phyloP scores from a whole-genome alignment of 495 filamentous ascomycete species.

The Jackrogersella minutella region DNA sequence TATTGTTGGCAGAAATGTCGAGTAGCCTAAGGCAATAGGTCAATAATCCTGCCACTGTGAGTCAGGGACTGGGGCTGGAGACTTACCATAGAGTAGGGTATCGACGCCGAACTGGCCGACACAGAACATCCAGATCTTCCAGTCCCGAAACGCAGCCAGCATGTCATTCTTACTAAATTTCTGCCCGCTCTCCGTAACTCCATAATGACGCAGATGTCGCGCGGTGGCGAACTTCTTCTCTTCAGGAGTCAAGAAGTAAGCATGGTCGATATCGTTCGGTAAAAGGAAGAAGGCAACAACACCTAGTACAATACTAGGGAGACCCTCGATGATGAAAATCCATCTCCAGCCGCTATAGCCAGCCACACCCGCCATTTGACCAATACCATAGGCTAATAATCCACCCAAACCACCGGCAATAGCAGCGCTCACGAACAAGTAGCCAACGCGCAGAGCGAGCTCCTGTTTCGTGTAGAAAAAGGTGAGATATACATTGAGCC shows the following conservation, averaged over 20 bases:
- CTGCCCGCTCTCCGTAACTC: constrained; percentile 66
- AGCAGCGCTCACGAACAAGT: constrained; percentile 79
- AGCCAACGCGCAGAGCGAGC: constrained; percentile 75
- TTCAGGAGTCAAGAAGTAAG: constrained; percentile 66
- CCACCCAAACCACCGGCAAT: constrained; percentile 80
- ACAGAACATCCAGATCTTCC: constrained; percentile 72
- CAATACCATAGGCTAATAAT: constrained; percentile 76
- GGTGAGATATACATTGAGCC: constrained; percentile 72
- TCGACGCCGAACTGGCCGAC: constrained; percentile 72
- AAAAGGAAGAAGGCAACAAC: constrained; percentile 67
- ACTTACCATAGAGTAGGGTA: constrained; percentile 73
- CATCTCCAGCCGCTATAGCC: constrained; percentile 70
- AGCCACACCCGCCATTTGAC: constrained; percentile 70
- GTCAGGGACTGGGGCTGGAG: background rate
- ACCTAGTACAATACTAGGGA: constrained; percentile 72
- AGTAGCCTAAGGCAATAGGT: constrained; percentile 58
- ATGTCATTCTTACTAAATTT: constrained; percentile 64
- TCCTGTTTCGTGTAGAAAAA: constrained; percentile 80
- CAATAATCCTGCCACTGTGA: background rate
- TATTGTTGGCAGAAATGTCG: constrained; percentile 80
- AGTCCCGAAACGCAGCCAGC: constrained; percentile 62
- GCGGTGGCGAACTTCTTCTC: constrained; percentile 62
- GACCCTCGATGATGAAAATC: constrained; percentile 77
- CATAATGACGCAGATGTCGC: constrained; percentile 59
- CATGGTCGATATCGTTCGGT: constrained; percentile 70